A percentile compares a stretch with the other conserved stretches of the same genome.
Conservation (phyloP, 1,284 basidiomycete genomes). For the Fomitopsis palustris region DNA sequence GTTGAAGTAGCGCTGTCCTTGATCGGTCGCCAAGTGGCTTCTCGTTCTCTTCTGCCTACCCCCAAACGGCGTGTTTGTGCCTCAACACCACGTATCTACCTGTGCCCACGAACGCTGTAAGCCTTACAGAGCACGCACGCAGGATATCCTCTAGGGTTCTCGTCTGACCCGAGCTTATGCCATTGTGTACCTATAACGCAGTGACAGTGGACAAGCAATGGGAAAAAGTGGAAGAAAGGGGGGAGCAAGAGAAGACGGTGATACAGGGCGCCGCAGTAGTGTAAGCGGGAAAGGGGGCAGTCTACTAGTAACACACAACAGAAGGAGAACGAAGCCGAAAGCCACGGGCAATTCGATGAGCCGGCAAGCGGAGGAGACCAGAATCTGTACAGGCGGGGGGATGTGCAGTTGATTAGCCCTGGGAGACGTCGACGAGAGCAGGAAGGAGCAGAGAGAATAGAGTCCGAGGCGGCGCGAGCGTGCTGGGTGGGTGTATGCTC, state of each 20-base stretch:
- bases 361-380: not conserved
- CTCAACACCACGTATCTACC: no score
- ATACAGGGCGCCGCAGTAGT: not conserved
- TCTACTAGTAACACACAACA: slow-evolving; percentile 8
- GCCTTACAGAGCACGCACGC: not conserved
- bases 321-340: slow-evolving; percentile 8
- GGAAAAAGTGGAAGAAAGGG: not conserved
- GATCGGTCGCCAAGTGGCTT: no score
- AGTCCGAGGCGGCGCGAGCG: not conserved
- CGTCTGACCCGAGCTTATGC: slow-evolving; percentile 2
- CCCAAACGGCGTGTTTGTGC: no score
- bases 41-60: no score
- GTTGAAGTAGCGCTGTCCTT: no score
- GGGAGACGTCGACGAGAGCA: slow-evolving; percentile 1
- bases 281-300: not conserved
- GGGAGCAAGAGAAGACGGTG: not conserved
- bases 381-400: not conserved
- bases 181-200: slow-evolving; percentile 4
- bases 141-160: slow-evolving; percentile 1
- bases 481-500: not conserved
- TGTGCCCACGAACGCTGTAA: no score
- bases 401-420: not conserved
- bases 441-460: slow-evolving; percentile 2
- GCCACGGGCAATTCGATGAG: slow-evolving; percentile 1
- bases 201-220: not conserved